Evolutionary conservation across 2,329 filamentous ascomycete genomes (phyloP), one percentile per base, ranked within the genome.

Genomic region (Karstenula rhodostoma): DNA sequence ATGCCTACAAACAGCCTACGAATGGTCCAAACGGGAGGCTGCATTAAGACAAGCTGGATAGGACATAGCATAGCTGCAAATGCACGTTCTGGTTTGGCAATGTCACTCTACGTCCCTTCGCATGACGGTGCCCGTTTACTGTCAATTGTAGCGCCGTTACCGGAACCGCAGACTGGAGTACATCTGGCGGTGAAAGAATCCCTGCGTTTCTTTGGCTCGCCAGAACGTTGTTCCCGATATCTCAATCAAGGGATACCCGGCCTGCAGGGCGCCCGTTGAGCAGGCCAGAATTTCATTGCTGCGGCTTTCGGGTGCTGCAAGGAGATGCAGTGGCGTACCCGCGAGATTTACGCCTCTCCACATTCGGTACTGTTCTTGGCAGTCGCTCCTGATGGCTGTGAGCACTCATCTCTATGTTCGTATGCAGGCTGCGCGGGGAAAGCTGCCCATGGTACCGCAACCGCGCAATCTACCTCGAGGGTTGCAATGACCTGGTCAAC

Each of bases 1-100:
- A 61, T 44, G 23, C 54, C 56, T 44, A 54, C 37, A 43, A 54
- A 61, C 33, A 63, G 62, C 63, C 37, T 23, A 57, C 56, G 17
- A 63, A 25, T 29, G 33, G 19, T 23, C 48, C 17, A 51, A 51
- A 40, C 32, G 48, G 48, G 48, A 37, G 32, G 42, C 43, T 58
- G 60, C 62, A 57, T 46, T 58, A 57, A 67, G 43, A 67, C 57
- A 62, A 58, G 27, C 43, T 51, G 37, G 29, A 56, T 27, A 27
- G 35, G 37, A 22, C 48, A 44, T 50, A 27, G 22, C 22, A 56
- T 32, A 35, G 56, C 65, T 58, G 55, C 58, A 52, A 50, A 59
- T 60, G 69, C 70, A 73, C 69, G 70, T 71, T 71, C 66, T 67
- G 61, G 61, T 63, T 48, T 63, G 63, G 62, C 66, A 63, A 66